Conservation (phyloP, 768 basidiomycete species). For the Rhodocollybia butyracea region DNA sequence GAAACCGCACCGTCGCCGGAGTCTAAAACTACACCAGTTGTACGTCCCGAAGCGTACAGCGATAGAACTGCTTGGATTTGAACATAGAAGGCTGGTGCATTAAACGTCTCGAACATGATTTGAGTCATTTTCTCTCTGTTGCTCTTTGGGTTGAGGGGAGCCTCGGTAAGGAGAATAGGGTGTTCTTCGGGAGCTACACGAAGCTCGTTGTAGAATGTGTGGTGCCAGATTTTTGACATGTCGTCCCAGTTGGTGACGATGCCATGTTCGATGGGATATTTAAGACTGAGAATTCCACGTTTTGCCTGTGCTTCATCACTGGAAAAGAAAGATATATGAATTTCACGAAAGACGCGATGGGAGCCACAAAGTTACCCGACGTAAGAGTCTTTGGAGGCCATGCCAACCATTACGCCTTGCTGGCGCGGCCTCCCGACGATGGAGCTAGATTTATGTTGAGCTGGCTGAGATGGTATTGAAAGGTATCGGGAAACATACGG, state of each 20-base stretch:
- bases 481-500: slow-evolving; percentile 57
- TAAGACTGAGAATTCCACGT: slow-evolving; percentile 90
- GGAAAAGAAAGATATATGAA: slow-evolving; percentile 15
- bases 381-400: slow-evolving; percentile 96
- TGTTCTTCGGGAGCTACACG: slow-evolving; percentile 72
- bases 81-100: slow-evolving; percentile 72
- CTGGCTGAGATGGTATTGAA: slow-evolving; percentile 1
- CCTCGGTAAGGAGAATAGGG: slow-evolving; percentile 51
- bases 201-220: slow-evolving; percentile 88
- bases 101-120: slow-evolving; percentile 75
- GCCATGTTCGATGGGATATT: slow-evolving; percentile 93
- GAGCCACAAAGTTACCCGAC: slow-evolving; percentile 63
- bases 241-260: slow-evolving; percentile 99
- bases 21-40: slow-evolving; percentile 92
- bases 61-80: slow-evolving; percentile 73
- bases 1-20: slow-evolving; percentile 98
- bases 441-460: slow-evolving; percentile 44
- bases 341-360: slow-evolving; percentile 4
- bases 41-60: slow-evolving; percentile 87
- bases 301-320: slow-evolving; percentile 93
- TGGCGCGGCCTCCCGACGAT: slow-evolving; percentile 95
- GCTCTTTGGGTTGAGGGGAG: slow-evolving; percentile 65
- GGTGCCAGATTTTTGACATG: slow-evolving; percentile 99
- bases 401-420: slow-evolving; percentile 95
- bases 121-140: slow-evolving; percentile 70